These are phyloP conservation scores for Umbelopsis sp. DNA, from an alignment of 192 early-diverging fungal genomes.

Conservation along the genomic window DNA sequence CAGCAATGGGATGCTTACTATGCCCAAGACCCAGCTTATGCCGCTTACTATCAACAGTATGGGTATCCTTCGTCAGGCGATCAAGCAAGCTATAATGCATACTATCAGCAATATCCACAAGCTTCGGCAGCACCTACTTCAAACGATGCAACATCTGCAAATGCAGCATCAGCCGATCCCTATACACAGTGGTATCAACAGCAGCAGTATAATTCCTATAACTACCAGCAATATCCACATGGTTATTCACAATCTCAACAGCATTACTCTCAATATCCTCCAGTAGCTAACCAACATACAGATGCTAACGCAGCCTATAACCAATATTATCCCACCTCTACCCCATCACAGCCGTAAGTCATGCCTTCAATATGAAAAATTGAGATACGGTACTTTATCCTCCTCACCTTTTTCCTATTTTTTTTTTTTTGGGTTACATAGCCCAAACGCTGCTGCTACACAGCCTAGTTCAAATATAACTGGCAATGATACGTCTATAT, in stretches of 20 bases:
- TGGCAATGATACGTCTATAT: background rate
- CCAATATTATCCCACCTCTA: background rate
- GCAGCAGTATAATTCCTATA: background rate
- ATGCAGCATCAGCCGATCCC: background rate
- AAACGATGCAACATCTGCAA: background rate
- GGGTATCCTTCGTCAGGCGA: background rate
- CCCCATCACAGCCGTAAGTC: background rate
- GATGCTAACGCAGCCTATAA: background rate
- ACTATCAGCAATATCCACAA: constrained; percentile 20
- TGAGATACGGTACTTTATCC: background rate
- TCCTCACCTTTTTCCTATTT: background rate
- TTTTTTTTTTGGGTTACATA: background rate
- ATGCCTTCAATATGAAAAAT: background rate
- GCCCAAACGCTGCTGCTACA: background rate
- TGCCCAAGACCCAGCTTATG: constrained; percentile 18
- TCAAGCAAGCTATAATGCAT: background rate
- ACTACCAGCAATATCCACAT: constrained; percentile 13
- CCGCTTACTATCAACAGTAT: constrained; percentile 18
- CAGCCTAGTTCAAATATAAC: background rate
- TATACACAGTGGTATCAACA: constrained; percentile 14
- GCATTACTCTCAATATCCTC: constrained; percentile 4
- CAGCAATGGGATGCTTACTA: constrained; percentile 18
- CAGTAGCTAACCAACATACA: background rate
- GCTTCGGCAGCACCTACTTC: background rate
- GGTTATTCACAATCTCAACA: background rate